Evolutionary conservation across 352 stramenopile genomes (phyloP).

Genomic region (Aphanomyces cochlioides): DNA sequence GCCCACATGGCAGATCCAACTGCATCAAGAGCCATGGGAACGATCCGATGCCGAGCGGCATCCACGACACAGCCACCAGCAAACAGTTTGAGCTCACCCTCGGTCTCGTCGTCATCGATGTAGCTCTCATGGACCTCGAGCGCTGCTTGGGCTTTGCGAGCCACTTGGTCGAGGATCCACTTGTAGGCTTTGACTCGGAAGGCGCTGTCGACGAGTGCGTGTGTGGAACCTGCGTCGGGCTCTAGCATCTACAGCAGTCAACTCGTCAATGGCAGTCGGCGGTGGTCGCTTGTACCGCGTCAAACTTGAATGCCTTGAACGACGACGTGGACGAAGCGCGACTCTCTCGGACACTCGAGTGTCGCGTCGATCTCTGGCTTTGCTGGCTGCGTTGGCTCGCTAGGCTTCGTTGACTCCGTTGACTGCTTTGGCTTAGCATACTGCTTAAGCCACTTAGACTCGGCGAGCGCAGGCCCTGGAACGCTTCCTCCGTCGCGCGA

Average conservation of each 20-base stretch:
- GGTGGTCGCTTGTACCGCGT: neutral
- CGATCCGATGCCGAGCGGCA: neutral
- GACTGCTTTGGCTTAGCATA: neutral
- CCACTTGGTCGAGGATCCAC: conserved; percentile 12
- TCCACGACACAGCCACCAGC: conserved; percentile 1
- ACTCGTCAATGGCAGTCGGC: neutral
- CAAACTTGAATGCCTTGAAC: neutral
- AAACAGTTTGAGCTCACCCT: conserved; percentile 5
- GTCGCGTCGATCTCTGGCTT: neutral
- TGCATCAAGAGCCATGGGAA: neutral
- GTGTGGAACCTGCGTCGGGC: neutral
- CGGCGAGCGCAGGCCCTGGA: too few species aligned
- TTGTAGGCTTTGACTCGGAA: conserved; percentile 10
- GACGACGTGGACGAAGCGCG: neutral
- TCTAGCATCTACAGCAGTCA: conserved; percentile 12
- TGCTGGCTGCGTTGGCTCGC: neutral
- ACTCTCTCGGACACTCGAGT: neutral
- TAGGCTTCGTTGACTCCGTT: neutral
- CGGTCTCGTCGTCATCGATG: neutral
- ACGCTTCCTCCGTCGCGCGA: too few species aligned
- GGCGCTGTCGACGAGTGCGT: conserved; percentile 7
- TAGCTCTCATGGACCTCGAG: neutral
- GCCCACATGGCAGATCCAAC: neutral
- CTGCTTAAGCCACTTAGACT: too few species aligned
- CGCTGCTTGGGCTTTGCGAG: neutral